Conservation (phyloP, 495 filamentous ascomycete species). For the Penicillium bialowiezense region DNA sequence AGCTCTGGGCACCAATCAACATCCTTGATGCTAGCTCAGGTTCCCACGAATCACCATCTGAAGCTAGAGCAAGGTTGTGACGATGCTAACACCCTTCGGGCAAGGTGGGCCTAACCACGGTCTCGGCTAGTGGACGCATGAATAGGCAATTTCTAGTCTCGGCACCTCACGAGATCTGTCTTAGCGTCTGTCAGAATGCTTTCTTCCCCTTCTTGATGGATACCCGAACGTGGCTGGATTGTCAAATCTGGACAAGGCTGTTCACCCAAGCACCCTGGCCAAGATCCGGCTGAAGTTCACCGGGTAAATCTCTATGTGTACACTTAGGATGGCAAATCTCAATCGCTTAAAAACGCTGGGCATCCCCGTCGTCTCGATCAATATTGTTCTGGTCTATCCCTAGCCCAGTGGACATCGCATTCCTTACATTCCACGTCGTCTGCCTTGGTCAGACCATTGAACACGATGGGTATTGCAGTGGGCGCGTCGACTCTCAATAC, state of each 20-base stretch:
- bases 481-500: conserved; percentile 11
- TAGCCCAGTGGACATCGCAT: background rate
- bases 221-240: background rate
- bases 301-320: no score
- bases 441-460: background rate
- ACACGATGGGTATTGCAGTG: conserved; percentile 13
- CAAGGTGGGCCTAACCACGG: background rate
- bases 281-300: conserved; percentile 8
- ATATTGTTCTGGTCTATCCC: background rate
- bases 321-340: conserved; percentile 4
- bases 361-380: background rate
- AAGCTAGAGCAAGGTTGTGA: background rate
- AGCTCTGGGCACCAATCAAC: background rate
- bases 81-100: background rate
- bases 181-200: background rate
- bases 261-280: background rate
- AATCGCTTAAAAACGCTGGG: conserved; percentile 7
- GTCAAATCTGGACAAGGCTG: conserved; percentile 2
- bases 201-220: no score
- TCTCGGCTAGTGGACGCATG: background rate
- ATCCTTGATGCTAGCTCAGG: no score
- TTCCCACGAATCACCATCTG: background rate
- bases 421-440: background rate
- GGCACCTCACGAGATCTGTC: background rate
- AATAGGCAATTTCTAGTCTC: background rate